Percentiles rank a stretch among this genome's conserved stretches.
Conservation (phyloP, 768 basidiomycete species). For the Hypholoma sublateritium region DNA sequence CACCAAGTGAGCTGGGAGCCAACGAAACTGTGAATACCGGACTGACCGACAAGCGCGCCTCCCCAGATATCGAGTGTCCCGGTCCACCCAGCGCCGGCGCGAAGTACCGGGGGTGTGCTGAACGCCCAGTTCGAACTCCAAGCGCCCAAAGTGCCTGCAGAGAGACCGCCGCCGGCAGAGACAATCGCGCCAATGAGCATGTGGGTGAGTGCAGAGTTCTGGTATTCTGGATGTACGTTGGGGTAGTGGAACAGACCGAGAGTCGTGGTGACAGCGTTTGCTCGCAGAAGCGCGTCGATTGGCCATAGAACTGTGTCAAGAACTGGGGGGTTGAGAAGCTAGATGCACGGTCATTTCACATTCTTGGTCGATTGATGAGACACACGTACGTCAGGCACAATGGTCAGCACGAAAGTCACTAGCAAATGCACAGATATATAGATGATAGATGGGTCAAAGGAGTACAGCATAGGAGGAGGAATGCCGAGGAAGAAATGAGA, state of each 20-base stretch:
- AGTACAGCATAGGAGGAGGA: conserved; percentile 48
- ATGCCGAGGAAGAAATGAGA: conserved; percentile 43
- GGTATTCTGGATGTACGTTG: conserved; percentile 34
- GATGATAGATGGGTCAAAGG: conserved; percentile 43
- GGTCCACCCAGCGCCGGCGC: conserved; percentile 35
- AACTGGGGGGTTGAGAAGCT: conserved; percentile 32
- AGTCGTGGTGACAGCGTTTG: conserved; percentile 36
- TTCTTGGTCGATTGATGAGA: neutral
- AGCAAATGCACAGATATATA: conserved; percentile 46
- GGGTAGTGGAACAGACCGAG: conserved; percentile 34
- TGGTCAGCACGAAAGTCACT: conserved; percentile 39
- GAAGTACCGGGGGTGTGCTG: conserved; percentile 44
- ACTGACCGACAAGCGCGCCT: conserved; percentile 44
- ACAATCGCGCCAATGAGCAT: conserved; percentile 47
- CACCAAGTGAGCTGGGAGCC: neutral
- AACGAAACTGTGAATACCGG: neutral
- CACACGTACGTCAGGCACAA: conserved; percentile 37
- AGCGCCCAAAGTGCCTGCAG: conserved; percentile 41
- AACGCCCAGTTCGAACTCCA: conserved; percentile 47
- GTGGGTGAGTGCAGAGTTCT: conserved; percentile 41
- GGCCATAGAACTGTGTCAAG: conserved; percentile 49
- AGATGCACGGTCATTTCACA: neutral
- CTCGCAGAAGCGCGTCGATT: conserved; percentile 48
- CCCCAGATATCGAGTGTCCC: conserved; percentile 52
- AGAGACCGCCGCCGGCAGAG: conserved; percentile 45